Base-by-base conservation (phyloP, 2,329 filamentous ascomycete species). In the Mariannaea sp. region DNA sequence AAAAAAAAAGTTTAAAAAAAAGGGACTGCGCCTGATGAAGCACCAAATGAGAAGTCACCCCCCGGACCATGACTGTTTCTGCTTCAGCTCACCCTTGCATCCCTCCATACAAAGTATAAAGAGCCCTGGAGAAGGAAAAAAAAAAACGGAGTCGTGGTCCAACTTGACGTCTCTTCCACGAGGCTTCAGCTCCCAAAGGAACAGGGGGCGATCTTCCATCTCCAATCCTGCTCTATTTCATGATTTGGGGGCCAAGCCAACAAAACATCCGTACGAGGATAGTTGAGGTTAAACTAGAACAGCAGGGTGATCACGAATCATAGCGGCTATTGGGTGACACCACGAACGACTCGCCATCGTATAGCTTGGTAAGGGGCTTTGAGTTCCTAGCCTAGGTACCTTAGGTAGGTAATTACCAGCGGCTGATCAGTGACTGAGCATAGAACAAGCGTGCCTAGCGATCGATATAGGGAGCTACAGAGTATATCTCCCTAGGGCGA, bases 61-160 rank as follows among this genome's bases (percentile, higher is more conserved):
- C 43, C 40, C 26, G 42, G 33, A 43, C 30, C 43, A 38, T 48
- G 41, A 26, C 45, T 42, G 19, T n/a, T 43, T 24, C 32, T 35
- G 32, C 9, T 35, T 14, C 32, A 35, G 32, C 32, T 27, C 13
- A 33, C 51, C 51, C 51, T 54, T 54, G 51, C 51, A 54, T 54
- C 17, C 51, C 51, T 43, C 32, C 38, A 48, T 43, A 20, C 36
- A 42, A 52, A 52, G 29, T n/a, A n/a, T n/a, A n/a, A n/a, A n/a
- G n/a, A n/a, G n/a, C n/a, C n/a, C n/a, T n/a, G n/a, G n/a, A n/a
- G n/a, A n/a, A n/a, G n/a, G n/a, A n/a, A n/a, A n/a, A 52, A 17
- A 39, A 20, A 29, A 30, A 19, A 43, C 9, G 29, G 29, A 42
- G n/a, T n/a, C n/a, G n/a, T n/a, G n/a, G n/a, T n/a, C n/a, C n/a